Percentiles rank a stretch among this genome's conserved stretches.
Evolutionary conservation across 2,329 filamentous ascomycete species (phyloP).

Genomic region (Cladosporium sp.): DNA sequence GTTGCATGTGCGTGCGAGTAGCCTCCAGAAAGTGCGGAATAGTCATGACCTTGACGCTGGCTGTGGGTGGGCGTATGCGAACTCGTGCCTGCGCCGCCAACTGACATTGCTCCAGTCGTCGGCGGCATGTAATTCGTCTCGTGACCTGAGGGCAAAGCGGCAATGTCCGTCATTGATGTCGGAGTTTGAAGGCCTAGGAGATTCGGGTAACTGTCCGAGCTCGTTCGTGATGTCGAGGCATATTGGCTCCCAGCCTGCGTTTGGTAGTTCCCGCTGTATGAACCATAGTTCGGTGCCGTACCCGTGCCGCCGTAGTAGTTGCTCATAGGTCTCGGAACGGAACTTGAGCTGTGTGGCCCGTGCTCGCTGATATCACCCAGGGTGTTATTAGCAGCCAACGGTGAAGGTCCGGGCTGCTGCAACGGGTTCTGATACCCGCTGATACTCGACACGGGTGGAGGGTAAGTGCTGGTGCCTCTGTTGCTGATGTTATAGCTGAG

Average conservation of each 20-base stretch:
- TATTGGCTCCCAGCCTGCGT: conserved; percentile 1
- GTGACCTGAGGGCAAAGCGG: conserved; percentile 8
- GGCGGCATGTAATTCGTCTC: conserved; percentile 11
- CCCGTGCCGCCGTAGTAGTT: conserved; percentile 13
- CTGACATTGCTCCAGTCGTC: conserved; percentile 8
- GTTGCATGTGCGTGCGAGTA: conserved; percentile 7
- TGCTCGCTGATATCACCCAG: conserved; percentile 13
- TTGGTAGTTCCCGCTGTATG: conserved; percentile 13
- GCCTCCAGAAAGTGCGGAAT: conserved; percentile 5
- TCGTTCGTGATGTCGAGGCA: conserved; percentile 11
- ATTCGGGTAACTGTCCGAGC: conserved; percentile 10
- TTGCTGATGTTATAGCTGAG: conserved; percentile 11
- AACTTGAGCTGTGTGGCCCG: conserved; percentile 5
- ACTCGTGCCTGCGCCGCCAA: conserved; percentile 6
- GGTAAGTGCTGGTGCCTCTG: conserved; percentile 11
- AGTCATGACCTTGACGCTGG: conserved; percentile 8
- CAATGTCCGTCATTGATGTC: conserved; percentile 12
- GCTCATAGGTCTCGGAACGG: conserved; percentile 12
- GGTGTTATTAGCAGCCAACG: conserved; percentile 10
- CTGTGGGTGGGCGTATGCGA: conserved; percentile 11
- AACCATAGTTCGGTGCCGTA: conserved; percentile 7
- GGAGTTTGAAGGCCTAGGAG: conserved; percentile 11
- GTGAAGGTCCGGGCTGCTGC: conserved; percentile 12
- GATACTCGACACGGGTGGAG: conserved; percentile 5
- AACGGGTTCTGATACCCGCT: conserved; percentile 11